These are phyloP conservation scores for Rubroshorea leprosula DNA, from an alignment of 345 rosid species.

Conservation along the genomic window DNA sequence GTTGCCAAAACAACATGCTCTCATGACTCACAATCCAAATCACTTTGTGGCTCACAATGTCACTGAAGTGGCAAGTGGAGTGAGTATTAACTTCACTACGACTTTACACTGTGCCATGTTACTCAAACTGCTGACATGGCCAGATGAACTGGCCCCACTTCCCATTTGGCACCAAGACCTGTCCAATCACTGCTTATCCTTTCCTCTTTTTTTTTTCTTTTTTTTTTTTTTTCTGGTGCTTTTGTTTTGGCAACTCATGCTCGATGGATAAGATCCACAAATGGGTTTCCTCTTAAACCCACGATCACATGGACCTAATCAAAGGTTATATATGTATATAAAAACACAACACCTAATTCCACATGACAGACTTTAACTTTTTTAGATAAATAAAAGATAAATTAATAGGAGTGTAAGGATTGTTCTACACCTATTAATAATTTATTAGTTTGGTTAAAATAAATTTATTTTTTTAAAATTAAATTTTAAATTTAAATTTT, in stretches of 20 bases:
- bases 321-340: not conserved
- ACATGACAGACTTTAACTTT: not conserved
- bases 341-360: not conserved
- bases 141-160: not conserved
- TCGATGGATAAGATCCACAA: not conserved
- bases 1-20: constrained; percentile 27
- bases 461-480: no score
- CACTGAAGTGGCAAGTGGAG: constrained; percentile 21
- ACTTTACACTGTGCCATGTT: no score
- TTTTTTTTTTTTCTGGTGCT: not conserved
- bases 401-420: no score
- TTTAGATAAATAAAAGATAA: not conserved
- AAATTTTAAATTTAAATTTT: no score
- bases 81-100: constrained; percentile 46
- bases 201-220: not conserved
- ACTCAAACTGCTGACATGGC: not conserved
- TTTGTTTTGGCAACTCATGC: not conserved
- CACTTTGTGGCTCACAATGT: constrained; percentile 23
- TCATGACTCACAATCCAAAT: constrained; percentile 3
- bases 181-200: not conserved
- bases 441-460: no score
- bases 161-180: not conserved
- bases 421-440: no score
- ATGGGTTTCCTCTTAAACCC: not conserved
- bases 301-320: not conserved